Conservation (phyloP, 2,329 filamentous ascomycete species). For the Chaetomiaceae sp. region DNA sequence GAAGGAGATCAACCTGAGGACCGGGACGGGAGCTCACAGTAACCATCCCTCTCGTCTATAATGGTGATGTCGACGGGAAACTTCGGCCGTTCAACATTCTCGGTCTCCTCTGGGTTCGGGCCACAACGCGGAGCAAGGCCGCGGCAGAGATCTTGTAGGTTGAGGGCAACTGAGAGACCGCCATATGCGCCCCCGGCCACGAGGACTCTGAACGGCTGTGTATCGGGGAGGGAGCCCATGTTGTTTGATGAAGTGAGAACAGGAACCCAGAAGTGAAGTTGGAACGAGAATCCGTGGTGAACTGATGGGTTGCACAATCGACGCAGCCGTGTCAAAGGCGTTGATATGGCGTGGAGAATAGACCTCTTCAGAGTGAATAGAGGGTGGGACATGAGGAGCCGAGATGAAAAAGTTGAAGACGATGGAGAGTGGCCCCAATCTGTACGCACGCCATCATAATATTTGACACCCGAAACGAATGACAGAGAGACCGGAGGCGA, state of each 20-base stretch:
- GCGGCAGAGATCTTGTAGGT: constrained; percentile 61
- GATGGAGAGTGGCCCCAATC: no score
- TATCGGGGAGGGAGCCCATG: constrained; percentile 20
- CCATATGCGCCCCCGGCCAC: constrained; percentile 68
- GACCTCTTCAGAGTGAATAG: no score
- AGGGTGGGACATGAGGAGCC: no score
- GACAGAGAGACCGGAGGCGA: no score
- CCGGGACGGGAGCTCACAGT: constrained; percentile 51
- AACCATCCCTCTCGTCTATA: constrained; percentile 78
- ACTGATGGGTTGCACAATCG: no score
- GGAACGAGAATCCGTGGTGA: not conserved
- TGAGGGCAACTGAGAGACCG: constrained; percentile 63
- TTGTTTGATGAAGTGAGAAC: not conserved
- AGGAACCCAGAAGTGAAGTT: not conserved
- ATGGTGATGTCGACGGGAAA: constrained; percentile 66
- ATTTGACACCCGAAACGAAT: no score
- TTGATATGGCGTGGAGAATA: not conserved
- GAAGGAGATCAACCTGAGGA: not conserved
- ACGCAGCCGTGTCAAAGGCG: no score
- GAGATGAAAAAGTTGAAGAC: no score
- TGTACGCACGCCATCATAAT: not conserved
- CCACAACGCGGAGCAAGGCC: constrained; percentile 49
- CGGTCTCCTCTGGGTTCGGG: constrained; percentile 23
- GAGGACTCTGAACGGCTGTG: constrained; percentile 50
- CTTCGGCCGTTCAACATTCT: constrained; percentile 22